Evolutionary conservation across 257 asterid genomes (phyloP), one percentile per base, ranked within the genome.

Genomic region (Mitragyna speciosa): DNA sequence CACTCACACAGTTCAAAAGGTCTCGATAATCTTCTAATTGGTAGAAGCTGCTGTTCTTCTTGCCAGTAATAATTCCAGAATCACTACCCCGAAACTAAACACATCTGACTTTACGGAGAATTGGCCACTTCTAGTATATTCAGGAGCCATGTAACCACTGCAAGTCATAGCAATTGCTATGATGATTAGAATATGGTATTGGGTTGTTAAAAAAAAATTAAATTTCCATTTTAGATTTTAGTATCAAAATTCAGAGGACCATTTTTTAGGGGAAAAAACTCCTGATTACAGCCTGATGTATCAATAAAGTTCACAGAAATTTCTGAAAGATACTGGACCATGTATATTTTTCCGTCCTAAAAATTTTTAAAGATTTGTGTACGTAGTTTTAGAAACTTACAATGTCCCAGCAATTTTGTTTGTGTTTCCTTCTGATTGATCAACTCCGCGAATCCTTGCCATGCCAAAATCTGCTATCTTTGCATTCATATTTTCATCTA

Each of bases 81-180:
- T n/a, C 11, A 85, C 30, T 11, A 82, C 81, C 4, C 88, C 88
- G 47, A 82, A 85, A 72, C 88, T 82, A 36, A 76, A 85, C 2
- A 82, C 86, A n/a, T 82, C 88, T 12, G 88, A 85, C 48, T 85
- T 85, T n/a, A 77, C 52, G 0, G 88, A 85, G 58, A 33, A 85
- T 17, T 47, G 47, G 10, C 88, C 88, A 17, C 76, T 54, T 77
- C 70, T 76, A 19, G 80, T 76, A 45, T 75, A 85, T 68, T 85
- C 88, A 0, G 86, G 88, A 58, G 88, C 75, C 88, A 85, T 85
- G 66, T 79, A 85, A 33, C 86, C 88, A 59, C 88, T 85, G 47
- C 69, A 48, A n/a, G 30, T 48, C 30, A 74, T 52, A 77, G 41
- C 8, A 45, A 76, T 11, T 12, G 12, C 8, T 5, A 51, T 1